Base-by-base conservation (phyloP, 2,329 filamentous ascomycete genomes). In the Sporothrix protearum region DNA sequence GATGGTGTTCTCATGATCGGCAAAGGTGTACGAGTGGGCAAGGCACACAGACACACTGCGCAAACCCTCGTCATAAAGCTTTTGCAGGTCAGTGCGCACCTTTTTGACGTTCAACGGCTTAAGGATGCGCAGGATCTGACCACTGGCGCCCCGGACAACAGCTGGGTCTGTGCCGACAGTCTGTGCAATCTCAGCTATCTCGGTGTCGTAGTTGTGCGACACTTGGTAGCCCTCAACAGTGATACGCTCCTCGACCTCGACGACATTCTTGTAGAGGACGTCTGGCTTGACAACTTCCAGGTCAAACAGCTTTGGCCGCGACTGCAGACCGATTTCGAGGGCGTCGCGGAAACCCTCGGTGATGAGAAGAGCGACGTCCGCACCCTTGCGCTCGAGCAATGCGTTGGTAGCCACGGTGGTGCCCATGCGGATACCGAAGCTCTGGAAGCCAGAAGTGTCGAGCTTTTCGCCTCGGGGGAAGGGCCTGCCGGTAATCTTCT, bases 321-420 rank as follows among this genome's bases (percentile, higher is more conserved):
- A 92, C 83, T 97, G 94, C 79, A 97, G 96, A 10, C 94, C 94
- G 78, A 97, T 97, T 71, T 90, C 87, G 22, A 97, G 83, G 75
- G 93, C 96, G 79, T 97, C 94, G 75, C 89, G 90, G 84, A 97
- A 97, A 0, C 94, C 94, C 75, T 89, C 90, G 0, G 93, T 97
- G 8, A 96, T 92, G 1, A 97, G 88, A 80, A 97, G 86, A 19
- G 92, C 94, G 77, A 96, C 94, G 76, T 88, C 89, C 81, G 97
- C 93, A 55, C 94, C 94, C 80, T 97, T 97, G 72, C 94, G 85
- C 80, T 97, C 94, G 1, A 97, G 85, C 71, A 97, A 81, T 0
- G 94, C 94, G 79, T 97, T 97, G 0, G 94, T 97, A 10, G 94
- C 94, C 9, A 97, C 94, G 0, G 94, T 97, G 0, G 94, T 97